A percentile compares a stretch with the other conserved stretches of the same genome.
These are phyloP conservation scores for Pyrrhoderma lamaoense DNA, from an alignment of 1,284 basidiomycete species.

Conservation along the genomic window DNA sequence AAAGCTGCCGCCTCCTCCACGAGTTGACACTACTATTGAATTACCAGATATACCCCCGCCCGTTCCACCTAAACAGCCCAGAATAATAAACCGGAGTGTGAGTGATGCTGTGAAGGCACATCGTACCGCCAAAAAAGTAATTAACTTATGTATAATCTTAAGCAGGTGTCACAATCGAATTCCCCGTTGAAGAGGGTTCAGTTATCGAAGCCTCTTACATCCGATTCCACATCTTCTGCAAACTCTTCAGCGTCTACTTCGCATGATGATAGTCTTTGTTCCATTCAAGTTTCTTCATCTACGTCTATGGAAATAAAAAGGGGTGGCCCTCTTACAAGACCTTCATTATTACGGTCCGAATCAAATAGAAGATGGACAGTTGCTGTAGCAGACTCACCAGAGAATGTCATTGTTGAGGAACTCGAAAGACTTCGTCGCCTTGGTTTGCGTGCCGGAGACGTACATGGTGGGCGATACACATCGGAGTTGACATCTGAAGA, in stretches of 20 bases:
- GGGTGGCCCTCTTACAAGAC: constrained; percentile 3
- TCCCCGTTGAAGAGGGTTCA: too few relatives aligned
- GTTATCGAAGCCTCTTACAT: constrained; percentile 1
- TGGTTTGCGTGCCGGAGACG: constrained; percentile 20
- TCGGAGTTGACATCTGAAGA: too few relatives aligned
- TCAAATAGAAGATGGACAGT: constrained; percentile 30
- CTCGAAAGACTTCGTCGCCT: constrained; percentile 30
- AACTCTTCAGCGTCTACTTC: constrained; percentile 11
- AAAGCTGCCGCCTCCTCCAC: constrained; percentile 7
- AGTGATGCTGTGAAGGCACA: background rate
- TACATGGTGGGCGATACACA: constrained; percentile 17
- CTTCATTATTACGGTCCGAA: constrained; percentile 15
- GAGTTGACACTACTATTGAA: background rate
- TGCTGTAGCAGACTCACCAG: constrained; percentile 32
- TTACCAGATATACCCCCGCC: constrained; percentile 9
- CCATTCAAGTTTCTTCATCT: constrained; percentile 1
- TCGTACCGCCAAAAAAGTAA: background rate
- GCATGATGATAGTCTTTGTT: constrained; percentile 1
- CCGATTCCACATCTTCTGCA: constrained; percentile 1
- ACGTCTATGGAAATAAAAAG: background rate
- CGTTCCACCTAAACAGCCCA: constrained; percentile 7
- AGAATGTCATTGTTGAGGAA: constrained; percentile 32
- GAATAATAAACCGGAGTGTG: background rate
- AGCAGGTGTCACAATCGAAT: too few relatives aligned
- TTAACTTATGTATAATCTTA: too few relatives aligned